Percentiles rank a stretch among this genome's conserved stretches.
phyloP scores from a whole-genome alignment of 2,329 filamentous ascomycete species.

The Diaporthe sp. region DNA sequence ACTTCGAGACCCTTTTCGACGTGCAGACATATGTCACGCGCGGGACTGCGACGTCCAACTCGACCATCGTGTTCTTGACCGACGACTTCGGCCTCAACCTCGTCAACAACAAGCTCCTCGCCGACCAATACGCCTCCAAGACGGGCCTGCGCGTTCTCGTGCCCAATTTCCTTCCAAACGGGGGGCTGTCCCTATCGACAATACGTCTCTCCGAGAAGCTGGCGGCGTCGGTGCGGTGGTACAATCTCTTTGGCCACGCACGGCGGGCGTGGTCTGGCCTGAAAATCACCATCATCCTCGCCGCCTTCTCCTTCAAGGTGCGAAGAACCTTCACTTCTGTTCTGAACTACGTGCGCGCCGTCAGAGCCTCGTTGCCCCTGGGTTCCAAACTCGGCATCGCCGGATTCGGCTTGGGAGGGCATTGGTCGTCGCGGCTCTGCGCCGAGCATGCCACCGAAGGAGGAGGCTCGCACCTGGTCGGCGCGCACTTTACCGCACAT shows the following conservation, averaged over 20 bases:
- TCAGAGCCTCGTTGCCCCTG: constrained; percentile 43
- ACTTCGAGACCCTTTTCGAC: constrained; percentile 30
- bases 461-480: constrained; percentile 44
- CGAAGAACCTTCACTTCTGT: constrained; percentile 42
- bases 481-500: constrained; percentile 50
- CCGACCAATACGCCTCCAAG: constrained; percentile 35
- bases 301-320: constrained; percentile 26
- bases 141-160: constrained; percentile 41
- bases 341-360: constrained; percentile 42
- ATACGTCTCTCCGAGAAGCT: constrained; percentile 36
- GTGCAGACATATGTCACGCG: constrained; percentile 34
- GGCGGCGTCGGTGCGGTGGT: constrained; percentile 29
- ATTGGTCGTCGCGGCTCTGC: constrained; percentile 45
- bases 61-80: constrained; percentile 37
- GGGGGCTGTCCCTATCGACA: constrained; percentile 35
- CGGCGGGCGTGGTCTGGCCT: constrained; percentile 4
- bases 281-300: constrained; percentile 10
- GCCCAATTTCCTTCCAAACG: constrained; percentile 41
- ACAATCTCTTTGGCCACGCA: constrained; percentile 22
- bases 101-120: constrained; percentile 38
- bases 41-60: constrained; percentile 13
- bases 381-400: constrained; percentile 47
- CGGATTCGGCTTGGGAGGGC: constrained; percentile 55
- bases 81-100: constrained; percentile 38
- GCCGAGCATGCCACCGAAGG: constrained; percentile 36